These are phyloP conservation scores for Rostrohypoxylon terebratum DNA, from an alignment of 495 filamentous ascomycete species.

Conservation along the genomic window DNA sequence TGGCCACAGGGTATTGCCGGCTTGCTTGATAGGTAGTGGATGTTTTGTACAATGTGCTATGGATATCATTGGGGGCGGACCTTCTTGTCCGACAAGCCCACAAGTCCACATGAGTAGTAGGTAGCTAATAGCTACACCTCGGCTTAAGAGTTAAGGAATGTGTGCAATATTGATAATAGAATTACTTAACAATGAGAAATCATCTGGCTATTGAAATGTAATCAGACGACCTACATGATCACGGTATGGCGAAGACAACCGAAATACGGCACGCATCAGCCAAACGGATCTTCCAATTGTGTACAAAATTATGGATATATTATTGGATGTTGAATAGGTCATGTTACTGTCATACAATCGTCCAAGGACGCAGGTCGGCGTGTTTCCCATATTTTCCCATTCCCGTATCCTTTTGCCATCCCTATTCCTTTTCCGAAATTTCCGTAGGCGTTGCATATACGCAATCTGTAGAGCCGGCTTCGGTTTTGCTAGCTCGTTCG, in stretches of 20 bases:
- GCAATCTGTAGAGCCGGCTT: constrained; percentile 3
- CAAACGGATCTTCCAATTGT: background rate
- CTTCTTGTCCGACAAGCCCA: background rate
- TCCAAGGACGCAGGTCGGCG: constrained; percentile 6
- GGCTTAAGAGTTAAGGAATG: background rate
- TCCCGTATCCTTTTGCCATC: background rate
- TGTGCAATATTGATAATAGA: background rate
- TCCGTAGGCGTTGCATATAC: background rate
- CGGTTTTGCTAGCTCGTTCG: constrained; percentile 5
- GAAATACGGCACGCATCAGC: background rate
- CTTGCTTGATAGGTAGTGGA: too few relatives aligned
- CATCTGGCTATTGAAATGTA: background rate
- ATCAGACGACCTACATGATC: constrained; percentile 8
- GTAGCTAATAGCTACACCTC: background rate
- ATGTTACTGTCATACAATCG: constrained; percentile 11
- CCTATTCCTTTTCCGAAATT: background rate
- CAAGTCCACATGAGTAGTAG: too few relatives aligned
- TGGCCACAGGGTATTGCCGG: too few relatives aligned
- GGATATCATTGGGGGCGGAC: background rate
- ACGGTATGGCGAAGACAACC: background rate
- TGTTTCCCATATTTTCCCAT: background rate
- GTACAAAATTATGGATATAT: background rate
- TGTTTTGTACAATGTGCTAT: too few relatives aligned
- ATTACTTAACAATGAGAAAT: background rate
- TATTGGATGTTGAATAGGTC: background rate